These are phyloP conservation scores for Bretschneidera sinensis DNA, from an alignment of 345 rosid species.

Conservation along the genomic window DNA sequence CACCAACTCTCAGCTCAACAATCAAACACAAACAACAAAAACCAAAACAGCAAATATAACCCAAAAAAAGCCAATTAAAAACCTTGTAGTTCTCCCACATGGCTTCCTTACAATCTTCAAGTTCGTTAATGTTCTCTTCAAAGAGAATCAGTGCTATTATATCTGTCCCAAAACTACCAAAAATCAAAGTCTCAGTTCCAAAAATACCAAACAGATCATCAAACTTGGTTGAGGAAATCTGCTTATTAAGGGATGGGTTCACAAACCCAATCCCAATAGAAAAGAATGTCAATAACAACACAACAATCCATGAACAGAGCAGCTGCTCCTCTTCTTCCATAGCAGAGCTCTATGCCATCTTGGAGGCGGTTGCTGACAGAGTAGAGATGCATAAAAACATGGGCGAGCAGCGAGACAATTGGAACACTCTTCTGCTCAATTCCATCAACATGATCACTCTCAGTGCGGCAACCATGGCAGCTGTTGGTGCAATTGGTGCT, in stretches of 20 bases:
- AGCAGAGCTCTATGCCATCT: slow-evolving; percentile 38
- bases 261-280: too few relatives aligned
- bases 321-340: slow-evolving; percentile 6
- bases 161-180: slow-evolving; percentile 42
- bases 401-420: slow-evolving; percentile 55
- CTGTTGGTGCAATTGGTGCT: slow-evolving; percentile 23
- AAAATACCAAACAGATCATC: slow-evolving; percentile 20
- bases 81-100: too few relatives aligned
- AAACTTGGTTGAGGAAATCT: slow-evolving; percentile 1
- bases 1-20: background rate
- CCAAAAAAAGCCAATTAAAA: too few relatives aligned
- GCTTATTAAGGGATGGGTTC: slow-evolving; percentile 13
- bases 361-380: slow-evolving; percentile 57
- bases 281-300: background rate
- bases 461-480: slow-evolving; percentile 52
- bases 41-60: background rate
- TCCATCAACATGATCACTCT: slow-evolving; percentile 71
- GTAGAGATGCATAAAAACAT: slow-evolving; percentile 70
- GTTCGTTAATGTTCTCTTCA: slow-evolving; percentile 24
- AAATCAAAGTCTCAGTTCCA: slow-evolving; percentile 26
- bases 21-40: background rate
- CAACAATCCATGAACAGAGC: slow-evolving; percentile 9
- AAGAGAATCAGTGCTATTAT: slow-evolving; percentile 32
- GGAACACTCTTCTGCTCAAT: slow-evolving; percentile 60
- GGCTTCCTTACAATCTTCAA: slow-evolving; percentile 45